phyloP scores from a whole-genome alignment of 306 rosid species.

The Citrullus mucosospermus region DNA sequence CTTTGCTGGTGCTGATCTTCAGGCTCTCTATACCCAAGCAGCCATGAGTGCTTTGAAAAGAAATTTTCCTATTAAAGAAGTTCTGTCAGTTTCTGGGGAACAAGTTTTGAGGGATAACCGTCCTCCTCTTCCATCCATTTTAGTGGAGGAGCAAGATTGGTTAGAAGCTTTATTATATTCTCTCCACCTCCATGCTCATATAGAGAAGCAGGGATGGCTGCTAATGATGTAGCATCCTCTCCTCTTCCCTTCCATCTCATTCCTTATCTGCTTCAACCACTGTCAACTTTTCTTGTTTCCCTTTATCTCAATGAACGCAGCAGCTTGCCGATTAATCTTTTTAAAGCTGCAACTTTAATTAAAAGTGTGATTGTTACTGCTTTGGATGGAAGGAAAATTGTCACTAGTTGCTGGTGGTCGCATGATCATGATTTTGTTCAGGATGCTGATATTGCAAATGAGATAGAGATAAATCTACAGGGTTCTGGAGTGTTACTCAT shows the following conservation, averaged over 20 bases:
- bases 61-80: conserved; percentile 79
- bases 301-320: conserved; percentile 63
- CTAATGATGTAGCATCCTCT: conserved; percentile 60
- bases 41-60: conserved; percentile 83
- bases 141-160: conserved; percentile 97
- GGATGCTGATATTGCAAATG: conserved; percentile 44
- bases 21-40: conserved; percentile 95
- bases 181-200: conserved; percentile 85
- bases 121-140: conserved; percentile 63
- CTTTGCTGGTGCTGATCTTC: conserved; percentile 97
- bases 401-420: conserved; percentile 69
- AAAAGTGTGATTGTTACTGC: conserved; percentile 54
- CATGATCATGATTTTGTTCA: conserved; percentile 49
- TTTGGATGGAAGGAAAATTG: conserved; percentile 44
- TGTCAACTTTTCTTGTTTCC: conserved; percentile 63
- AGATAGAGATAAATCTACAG: conserved; percentile 46
- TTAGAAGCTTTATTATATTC: conserved; percentile 57
- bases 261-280: conserved; percentile 64
- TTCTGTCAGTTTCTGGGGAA: conserved; percentile 54
- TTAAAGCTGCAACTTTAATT: conserved; percentile 47
- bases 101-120: conserved; percentile 32
- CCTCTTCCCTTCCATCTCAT: conserved; percentile 76
- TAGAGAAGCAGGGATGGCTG: conserved; percentile 93
- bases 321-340: conserved; percentile 55
- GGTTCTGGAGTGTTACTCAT: conserved; percentile 49